Base-by-base conservation (phyloP, 2,329 filamentous ascomycete genomes). In the Fusarium staphyleae region DNA sequence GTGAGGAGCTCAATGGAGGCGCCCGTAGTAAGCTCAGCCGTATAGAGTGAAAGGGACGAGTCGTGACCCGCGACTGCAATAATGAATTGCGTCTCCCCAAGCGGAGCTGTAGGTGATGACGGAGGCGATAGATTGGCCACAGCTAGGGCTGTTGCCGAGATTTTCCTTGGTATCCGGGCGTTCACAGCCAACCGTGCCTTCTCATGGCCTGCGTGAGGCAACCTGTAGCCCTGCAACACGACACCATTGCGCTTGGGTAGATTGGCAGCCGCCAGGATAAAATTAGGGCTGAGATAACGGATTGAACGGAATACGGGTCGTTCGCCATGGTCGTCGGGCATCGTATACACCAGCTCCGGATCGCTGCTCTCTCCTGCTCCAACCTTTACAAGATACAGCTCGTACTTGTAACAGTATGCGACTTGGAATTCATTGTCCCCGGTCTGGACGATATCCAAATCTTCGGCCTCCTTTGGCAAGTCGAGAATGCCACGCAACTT, bases 11-110 rank as follows among this genome's bases (percentile, higher is more conserved):
- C 78, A 39, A 84, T 70, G 8, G 72, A 70, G 16, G 70, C 71
- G 26, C 77, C 71, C 14, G 74, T 70, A 52, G 78, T 78, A 69
- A 91, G 89, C 60, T 96, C 89, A 52, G 96, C 76, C 0, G 90
- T 93, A 72, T 87, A 89, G 22, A 96, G 76, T 5, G 84, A 85
- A 60, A 96, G 87, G 10, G 90, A 91, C 55, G 87, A 86, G 71
- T 96, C 90, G 65, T 89, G 88, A 8, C 88, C 88, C 3, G 90
- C 89, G 12, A 96, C 85, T 6, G 92, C 93, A 61, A 96, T 81
- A 39, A 89, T 83, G 60, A 91, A 89, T 73, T 97, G 91, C 39
- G 87, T 84, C 53, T 89, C 86, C 45, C 83, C 84, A 44, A 85
- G 74, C 1, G 81, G 74, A 1, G 70, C 63, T 14, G 81, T 77